A percentile compares a stretch with the other conserved stretches of the same genome.
phyloP scores from a whole-genome alignment of 2,329 filamentous ascomycete genomes.

The Fusarium sp. region DNA sequence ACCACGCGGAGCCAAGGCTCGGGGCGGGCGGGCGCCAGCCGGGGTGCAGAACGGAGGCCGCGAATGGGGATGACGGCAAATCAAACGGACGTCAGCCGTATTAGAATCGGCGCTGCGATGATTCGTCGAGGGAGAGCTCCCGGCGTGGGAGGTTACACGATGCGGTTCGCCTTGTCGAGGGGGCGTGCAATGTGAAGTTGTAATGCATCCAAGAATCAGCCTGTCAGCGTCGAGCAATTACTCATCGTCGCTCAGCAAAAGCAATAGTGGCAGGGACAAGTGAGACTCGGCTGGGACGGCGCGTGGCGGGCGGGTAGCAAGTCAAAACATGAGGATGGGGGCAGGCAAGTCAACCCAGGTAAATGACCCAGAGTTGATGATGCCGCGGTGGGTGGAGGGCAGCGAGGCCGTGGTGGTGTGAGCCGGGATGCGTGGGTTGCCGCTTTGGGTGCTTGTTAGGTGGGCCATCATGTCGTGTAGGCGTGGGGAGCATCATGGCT shows the following conservation, averaged over 20 bases:
- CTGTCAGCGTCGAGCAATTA: constrained; percentile 51
- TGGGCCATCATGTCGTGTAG: constrained; percentile 29
- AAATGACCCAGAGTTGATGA: constrained; percentile 23
- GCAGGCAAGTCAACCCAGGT: constrained; percentile 22
- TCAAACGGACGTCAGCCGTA: constrained; percentile 31
- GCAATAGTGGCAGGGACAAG: constrained; percentile 33
- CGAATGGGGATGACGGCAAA: constrained; percentile 40
- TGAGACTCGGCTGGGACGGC: constrained; percentile 20
- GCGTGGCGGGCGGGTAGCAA: constrained; percentile 27
- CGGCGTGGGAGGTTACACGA: constrained; percentile 29
- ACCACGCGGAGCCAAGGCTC: constrained; percentile 36
- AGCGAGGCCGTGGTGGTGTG: constrained; percentile 32
- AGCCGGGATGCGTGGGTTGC: constrained; percentile 28
- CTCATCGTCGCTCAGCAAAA: constrained; percentile 44
- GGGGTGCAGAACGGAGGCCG: constrained; percentile 28
- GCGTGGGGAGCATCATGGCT: constrained; percentile 32
- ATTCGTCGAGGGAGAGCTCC: constrained; percentile 36
- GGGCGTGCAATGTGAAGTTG: constrained; percentile 35
- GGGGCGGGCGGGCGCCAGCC: constrained; percentile 29
- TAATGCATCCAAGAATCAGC: constrained; percentile 34
- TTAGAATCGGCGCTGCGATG: constrained; percentile 37
- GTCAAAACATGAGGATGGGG: constrained; percentile 12
- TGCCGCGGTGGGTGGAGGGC: constrained; percentile 16
- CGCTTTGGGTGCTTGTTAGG: constrained; percentile 26
- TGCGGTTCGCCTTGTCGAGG: constrained; percentile 32